Conservation (phyloP, 75 land plant species). For the Cunninghamia lanceolata region DNA sequence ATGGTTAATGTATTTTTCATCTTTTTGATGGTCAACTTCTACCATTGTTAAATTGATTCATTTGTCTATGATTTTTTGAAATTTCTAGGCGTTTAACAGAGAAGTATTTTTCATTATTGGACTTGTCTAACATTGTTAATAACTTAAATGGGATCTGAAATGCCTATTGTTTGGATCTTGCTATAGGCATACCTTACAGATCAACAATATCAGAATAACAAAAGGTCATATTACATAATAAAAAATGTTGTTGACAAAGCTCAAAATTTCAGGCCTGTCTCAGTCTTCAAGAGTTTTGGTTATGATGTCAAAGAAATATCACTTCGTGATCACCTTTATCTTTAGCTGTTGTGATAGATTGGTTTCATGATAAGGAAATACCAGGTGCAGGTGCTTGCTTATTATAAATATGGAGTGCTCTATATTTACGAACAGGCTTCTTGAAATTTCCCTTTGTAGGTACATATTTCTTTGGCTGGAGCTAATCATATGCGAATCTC, state of each 20-base stretch:
- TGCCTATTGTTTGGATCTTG: background rate
- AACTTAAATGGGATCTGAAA: background rate
- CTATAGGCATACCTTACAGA: background rate
- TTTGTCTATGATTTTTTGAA: background rate
- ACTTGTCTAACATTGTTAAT: background rate
- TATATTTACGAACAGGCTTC: background rate
- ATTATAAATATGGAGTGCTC: background rate
- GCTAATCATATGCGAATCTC: constrained; percentile 69
- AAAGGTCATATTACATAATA: background rate
- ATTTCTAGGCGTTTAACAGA: background rate
- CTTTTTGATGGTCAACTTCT: background rate
- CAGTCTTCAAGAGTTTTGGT: background rate
- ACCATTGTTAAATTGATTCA: background rate
- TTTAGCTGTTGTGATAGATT: background rate
- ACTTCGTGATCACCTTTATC: background rate
- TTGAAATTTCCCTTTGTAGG: constrained; percentile 44
- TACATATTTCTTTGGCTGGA: constrained; percentile 89
- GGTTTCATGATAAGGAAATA: background rate
- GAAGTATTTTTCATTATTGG: background rate
- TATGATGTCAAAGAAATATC: background rate
- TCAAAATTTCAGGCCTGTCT: background rate
- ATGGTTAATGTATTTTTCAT: background rate
- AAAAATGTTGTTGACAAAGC: background rate
- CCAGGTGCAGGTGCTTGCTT: background rate
- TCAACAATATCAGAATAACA: background rate